These are phyloP conservation scores for Aureobasidium lini DNA, from an alignment of 2,329 filamentous ascomycete genomes.

Conservation along the genomic window DNA sequence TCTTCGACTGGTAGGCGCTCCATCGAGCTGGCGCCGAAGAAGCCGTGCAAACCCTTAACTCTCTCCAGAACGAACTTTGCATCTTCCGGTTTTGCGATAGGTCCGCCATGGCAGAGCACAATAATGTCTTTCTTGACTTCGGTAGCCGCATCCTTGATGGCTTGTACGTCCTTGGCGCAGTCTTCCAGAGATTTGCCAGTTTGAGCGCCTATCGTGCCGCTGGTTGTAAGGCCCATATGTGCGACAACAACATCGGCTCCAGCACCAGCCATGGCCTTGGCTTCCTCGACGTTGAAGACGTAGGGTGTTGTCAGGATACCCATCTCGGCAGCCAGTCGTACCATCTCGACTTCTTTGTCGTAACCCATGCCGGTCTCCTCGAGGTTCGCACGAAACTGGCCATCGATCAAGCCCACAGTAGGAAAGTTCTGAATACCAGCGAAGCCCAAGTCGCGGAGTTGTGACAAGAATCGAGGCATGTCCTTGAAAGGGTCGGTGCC, in stretches of 20 bases:
- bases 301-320: slow-evolving; percentile 63
- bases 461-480: slow-evolving; percentile 52
- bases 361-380: slow-evolving; percentile 69
- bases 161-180: slow-evolving; percentile 54
- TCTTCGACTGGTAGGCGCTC: slow-evolving; percentile 61
- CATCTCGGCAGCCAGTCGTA: slow-evolving; percentile 51
- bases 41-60: slow-evolving; percentile 60
- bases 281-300: slow-evolving; percentile 58
- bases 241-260: slow-evolving; percentile 62
- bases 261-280: slow-evolving; percentile 53
- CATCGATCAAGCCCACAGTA: slow-evolving; percentile 64
- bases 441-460: slow-evolving; percentile 57
- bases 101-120: slow-evolving; percentile 63
- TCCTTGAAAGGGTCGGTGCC: slow-evolving; percentile 62
- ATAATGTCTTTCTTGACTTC: slow-evolving; percentile 52
- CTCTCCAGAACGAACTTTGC: slow-evolving; percentile 54
- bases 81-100: slow-evolving; percentile 57
- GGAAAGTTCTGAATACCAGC: slow-evolving; percentile 67
- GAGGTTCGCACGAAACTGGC: slow-evolving; percentile 57
- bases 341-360: slow-evolving; percentile 58
- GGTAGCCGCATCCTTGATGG: slow-evolving; percentile 54
- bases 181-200: slow-evolving; percentile 57
- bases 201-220: slow-evolving; percentile 56
- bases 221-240: slow-evolving; percentile 61
- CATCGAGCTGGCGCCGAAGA: slow-evolving; percentile 65